Evolutionary conservation across 306 rosid genomes (phyloP), one percentile per base, ranked within the genome.

Genomic region (Ochetophila trinervis): DNA sequence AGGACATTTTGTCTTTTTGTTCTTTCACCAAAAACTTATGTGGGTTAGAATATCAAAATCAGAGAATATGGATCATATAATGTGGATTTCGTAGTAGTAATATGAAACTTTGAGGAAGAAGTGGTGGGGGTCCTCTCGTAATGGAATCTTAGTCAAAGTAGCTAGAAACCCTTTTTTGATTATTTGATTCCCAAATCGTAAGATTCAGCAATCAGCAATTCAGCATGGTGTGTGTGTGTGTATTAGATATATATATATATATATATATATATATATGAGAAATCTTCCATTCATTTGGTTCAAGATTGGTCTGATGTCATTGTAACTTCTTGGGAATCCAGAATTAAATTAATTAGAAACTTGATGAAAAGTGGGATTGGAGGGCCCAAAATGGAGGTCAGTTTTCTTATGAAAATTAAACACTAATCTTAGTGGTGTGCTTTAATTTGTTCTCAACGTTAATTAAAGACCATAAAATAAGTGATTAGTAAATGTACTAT

Each of bases 321-420:
- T 62, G 40, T 66, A 66, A 64, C 47, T 66, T 69, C 22, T 54
- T 70, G 83, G 83, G 79, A 79, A 69, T 70, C 83, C 79, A 48
- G 65, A 68, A 57, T 32, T 16, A 37, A 68, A 7, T 16, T 3
- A 62, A 51, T 35, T 52, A 22, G 62, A 63, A 62, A 44, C 24
- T 55, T 19, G 54, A 48, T 27, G 51, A 42, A 57, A 65, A 36
- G 30, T 40, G 10, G 15, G 6, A 57, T 23, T 14, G 37, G 4
- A 48, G 62, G 57, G 3, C 20, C 65, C 73, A 24, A 47, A 68
- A 27, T 12, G 48, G n/a, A 58, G 14, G 22, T 37, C 11, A 32
- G 27, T 27, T 58, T 53, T 68, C 54, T 18, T 21, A 15, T 8
- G 27, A 42, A 34, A 20, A 58, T 56, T 37, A 37, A 10, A 5